phyloP scores from a whole-genome alignment of 495 filamentous ascomycete species.

The Aspergillus avenaceus region DNA sequence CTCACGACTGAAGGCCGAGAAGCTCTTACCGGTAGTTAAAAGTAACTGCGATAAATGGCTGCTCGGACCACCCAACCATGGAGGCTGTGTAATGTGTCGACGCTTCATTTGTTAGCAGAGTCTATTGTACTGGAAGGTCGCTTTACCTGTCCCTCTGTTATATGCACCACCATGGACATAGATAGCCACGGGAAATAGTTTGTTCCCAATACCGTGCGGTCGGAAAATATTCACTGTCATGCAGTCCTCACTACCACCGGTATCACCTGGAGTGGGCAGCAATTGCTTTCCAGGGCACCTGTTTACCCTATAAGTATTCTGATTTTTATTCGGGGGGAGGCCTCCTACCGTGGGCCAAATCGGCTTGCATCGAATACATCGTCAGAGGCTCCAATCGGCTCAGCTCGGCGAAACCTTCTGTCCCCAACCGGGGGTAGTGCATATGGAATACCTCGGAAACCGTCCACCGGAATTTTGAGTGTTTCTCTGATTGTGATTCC shows the following conservation, averaged over 20 bases:
- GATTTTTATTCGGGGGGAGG: slow-evolving; percentile 17
- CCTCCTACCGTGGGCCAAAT: slow-evolving; percentile 25
- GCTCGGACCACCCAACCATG: slow-evolving; percentile 53
- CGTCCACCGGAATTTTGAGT: slow-evolving; percentile 47
- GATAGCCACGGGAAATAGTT: slow-evolving; percentile 55
- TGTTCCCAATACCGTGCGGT: slow-evolving; percentile 31
- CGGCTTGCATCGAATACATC: slow-evolving; percentile 37
- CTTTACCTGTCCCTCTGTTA: slow-evolving; percentile 26
- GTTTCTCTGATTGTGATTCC: slow-evolving; percentile 40
- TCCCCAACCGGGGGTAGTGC: slow-evolving; percentile 51
- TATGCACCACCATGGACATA: slow-evolving; percentile 45
- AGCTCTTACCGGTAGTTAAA: slow-evolving; percentile 45
- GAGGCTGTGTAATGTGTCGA: slow-evolving; percentile 37
- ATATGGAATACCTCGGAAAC: slow-evolving; percentile 59
- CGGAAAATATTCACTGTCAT: slow-evolving; percentile 50
- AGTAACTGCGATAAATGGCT: slow-evolving; percentile 53
- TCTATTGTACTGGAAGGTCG: background rate
- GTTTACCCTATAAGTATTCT: slow-evolving; percentile 1
- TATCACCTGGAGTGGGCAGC: slow-evolving; percentile 7
- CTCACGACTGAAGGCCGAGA: background rate
- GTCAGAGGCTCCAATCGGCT: slow-evolving; percentile 26
- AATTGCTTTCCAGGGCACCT: slow-evolving; percentile 15
- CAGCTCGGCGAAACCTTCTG: slow-evolving; percentile 52
- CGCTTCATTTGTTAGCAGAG: slow-evolving; percentile 9
- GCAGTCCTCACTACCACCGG: slow-evolving; percentile 49